Conservation (phyloP, 164 flowering plant species). For the Vitis rotundifolia region DNA sequence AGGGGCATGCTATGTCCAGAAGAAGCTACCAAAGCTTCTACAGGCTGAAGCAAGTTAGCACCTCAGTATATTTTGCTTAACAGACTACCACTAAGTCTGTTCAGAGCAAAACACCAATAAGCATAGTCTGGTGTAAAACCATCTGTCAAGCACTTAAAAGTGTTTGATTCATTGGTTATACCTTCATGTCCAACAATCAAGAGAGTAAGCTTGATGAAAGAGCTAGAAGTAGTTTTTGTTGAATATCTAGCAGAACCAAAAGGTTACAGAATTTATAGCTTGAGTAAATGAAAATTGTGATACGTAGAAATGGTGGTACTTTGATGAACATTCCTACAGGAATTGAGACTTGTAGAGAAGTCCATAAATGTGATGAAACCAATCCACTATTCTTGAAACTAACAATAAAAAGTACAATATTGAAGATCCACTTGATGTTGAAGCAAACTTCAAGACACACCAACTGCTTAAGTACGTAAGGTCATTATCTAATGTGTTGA, state of each 20-base stretch:
- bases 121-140: background rate
- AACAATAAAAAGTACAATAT: too few relatives aligned
- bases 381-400: too few relatives aligned
- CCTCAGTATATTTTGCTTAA: background rate
- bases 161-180: slow-evolving; percentile 7
- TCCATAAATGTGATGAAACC: too few relatives aligned
- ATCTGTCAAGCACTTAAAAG: background rate
- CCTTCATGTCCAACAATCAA: background rate
- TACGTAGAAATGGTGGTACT: background rate
- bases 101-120: background rate
- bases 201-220: slow-evolving; percentile 5
- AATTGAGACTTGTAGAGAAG: too few relatives aligned
- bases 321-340: slow-evolving; percentile 2
- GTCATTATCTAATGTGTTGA: too few relatives aligned
- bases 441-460: too few relatives aligned
- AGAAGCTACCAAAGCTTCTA: background rate
- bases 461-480: too few relatives aligned
- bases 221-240: background rate
- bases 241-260: background rate
- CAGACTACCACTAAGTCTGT: background rate
- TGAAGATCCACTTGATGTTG: too few relatives aligned
- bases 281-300: background rate
- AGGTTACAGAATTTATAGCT: slow-evolving; percentile 2
- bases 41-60: background rate
- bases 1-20: background rate